These are phyloP conservation scores for Trametopsis cervina DNA, from an alignment of 768 basidiomycete genomes.

Conservation along the genomic window DNA sequence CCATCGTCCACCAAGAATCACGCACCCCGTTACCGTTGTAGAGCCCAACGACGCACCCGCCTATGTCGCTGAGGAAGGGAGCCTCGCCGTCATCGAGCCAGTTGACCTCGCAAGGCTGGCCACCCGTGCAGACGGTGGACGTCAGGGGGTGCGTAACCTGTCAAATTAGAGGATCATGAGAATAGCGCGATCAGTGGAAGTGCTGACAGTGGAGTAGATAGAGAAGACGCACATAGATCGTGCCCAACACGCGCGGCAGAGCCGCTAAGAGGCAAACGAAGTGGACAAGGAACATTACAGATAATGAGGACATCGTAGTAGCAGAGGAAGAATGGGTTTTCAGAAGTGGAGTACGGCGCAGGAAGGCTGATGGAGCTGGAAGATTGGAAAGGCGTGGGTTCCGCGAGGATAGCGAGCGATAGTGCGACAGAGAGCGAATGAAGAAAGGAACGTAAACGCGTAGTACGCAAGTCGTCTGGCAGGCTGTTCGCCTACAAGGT, in stretches of 20 bases:
- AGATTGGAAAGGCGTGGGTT: not conserved
- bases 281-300: not conserved
- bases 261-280: not conserved
- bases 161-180: not conserved
- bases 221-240: not conserved
- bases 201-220: not conserved
- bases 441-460: too few relatives aligned
- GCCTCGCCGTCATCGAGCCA: slow-evolving; percentile 59
- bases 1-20: slow-evolving; percentile 2
- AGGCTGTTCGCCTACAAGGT: too few relatives aligned
- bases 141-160: slow-evolving; percentile 42
- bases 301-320: not conserved
- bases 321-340: not conserved
- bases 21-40: slow-evolving; percentile 51
- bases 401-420: too few relatives aligned
- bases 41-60: slow-evolving; percentile 46
- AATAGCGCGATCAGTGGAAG: not conserved
- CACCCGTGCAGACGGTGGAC: slow-evolving; percentile 43
- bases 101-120: slow-evolving; percentile 42
- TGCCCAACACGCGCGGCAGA: not conserved
- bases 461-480: too few relatives aligned
- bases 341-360: not conserved
- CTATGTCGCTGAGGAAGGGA: slow-evolving; percentile 45
- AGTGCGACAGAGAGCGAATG: too few relatives aligned
- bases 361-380: not conserved